phyloP scores from a whole-genome alignment of 2,329 filamentous ascomycete species.

The Curvularia verruculosa region DNA sequence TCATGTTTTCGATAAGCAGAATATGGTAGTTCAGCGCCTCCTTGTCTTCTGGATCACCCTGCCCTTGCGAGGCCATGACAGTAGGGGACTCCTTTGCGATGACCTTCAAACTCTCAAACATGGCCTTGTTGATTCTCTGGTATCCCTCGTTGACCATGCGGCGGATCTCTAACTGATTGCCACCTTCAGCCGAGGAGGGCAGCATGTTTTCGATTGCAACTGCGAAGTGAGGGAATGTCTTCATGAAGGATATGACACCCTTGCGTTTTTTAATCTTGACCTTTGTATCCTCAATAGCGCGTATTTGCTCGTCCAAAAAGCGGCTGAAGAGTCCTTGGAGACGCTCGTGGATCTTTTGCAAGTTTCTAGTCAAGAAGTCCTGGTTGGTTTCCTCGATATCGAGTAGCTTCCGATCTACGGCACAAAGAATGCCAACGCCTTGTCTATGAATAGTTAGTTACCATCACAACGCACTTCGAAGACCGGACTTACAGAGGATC shows the following conservation, averaged over 20 bases:
- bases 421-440: conserved; percentile 83
- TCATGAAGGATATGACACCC: conserved; percentile 93
- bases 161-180: conserved; percentile 69
- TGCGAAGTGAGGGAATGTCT: conserved; percentile 88
- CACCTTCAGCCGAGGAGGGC: conserved; percentile 55
- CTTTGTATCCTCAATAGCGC: conserved; percentile 96
- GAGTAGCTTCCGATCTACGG: conserved; percentile 77
- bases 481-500: conserved; percentile 75
- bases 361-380: conserved; percentile 80
- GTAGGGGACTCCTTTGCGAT: conserved; percentile 76
- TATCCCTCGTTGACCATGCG: conserved; percentile 86
- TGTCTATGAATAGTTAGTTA: conserved; percentile 63
- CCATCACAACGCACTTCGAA: not conserved
- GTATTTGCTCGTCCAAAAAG: conserved; percentile 93
- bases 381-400: conserved; percentile 90
- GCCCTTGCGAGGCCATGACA: conserved; percentile 59
- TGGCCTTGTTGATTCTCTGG: conserved; percentile 84
- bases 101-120: conserved; percentile 96
- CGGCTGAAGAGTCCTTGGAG: conserved; percentile 79
- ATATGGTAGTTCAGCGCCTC: conserved; percentile 98
- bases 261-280: conserved; percentile 99
- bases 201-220: conserved; percentile 84
- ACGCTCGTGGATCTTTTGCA: conserved; percentile 79
- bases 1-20: conserved; percentile 97
- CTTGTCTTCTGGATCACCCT: conserved; percentile 81